phyloP scores from a whole-genome alignment of 2,329 filamentous ascomycete species.

The Alternaria consortialis region DNA sequence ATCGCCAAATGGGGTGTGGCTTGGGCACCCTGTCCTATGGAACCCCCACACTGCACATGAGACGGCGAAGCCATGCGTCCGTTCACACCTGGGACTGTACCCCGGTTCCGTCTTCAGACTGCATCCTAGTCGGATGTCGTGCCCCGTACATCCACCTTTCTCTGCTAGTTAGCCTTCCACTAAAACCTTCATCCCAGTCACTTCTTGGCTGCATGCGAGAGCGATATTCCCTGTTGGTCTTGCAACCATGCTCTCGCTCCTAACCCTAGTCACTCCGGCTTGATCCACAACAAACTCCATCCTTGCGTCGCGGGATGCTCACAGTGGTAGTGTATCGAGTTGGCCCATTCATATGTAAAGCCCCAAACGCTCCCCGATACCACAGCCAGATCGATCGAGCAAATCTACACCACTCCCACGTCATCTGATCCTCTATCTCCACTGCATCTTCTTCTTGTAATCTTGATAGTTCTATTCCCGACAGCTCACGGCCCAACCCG shows the following conservation, averaged over 20 bases:
- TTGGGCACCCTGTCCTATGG: conserved; percentile 34
- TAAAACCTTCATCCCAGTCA: conserved; percentile 46
- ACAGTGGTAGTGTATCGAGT: conserved; percentile 33
- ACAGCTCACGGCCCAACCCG: conserved; percentile 36
- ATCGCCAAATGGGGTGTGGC: conserved; percentile 37
- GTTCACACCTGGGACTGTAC: conserved; percentile 38
- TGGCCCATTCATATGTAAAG: conserved; percentile 47
- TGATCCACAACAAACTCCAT: conserved; percentile 47
- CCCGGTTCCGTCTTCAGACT: conserved; percentile 39
- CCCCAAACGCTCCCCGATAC: conserved; percentile 43
- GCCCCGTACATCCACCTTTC: conserved; percentile 34
- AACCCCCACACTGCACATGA: conserved; percentile 48
- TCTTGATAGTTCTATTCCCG: conserved; percentile 32
- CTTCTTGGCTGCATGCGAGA: conserved; percentile 47
- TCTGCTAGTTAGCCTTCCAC: conserved; percentile 39
- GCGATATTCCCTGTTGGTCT: conserved; percentile 42
- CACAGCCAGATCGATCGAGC: conserved; percentile 35
- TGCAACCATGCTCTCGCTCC: conserved; percentile 44
- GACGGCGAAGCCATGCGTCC: conserved; percentile 42
- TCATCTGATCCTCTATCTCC: conserved; percentile 32
- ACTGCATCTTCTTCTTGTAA: conserved; percentile 28
- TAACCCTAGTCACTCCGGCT: conserved; percentile 38
- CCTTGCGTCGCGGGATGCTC: conserved; percentile 46
- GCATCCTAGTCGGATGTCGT: conserved; percentile 40
- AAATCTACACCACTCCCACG: conserved; percentile 45